These are phyloP conservation scores for Nakazawaea molendinolei DNA, from an alignment of 805 yeast species.

Conservation along the genomic window DNA sequence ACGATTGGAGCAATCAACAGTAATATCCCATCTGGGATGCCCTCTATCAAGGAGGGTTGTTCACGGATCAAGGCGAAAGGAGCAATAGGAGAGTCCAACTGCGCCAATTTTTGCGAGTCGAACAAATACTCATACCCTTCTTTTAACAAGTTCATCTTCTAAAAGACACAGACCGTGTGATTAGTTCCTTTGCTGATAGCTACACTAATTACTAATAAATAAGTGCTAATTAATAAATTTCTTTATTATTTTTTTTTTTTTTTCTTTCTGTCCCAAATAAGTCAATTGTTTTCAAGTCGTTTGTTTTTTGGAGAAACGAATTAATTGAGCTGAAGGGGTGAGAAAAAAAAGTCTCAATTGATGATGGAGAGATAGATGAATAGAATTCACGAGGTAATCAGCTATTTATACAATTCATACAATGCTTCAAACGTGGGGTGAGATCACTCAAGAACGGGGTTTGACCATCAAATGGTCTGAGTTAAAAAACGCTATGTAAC, in stretches of 20 bases:
- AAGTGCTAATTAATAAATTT: too few relatives aligned
- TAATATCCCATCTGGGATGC: conserved; percentile 64
- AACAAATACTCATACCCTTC: not conserved
- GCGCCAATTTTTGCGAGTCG: conserved; percentile 2
- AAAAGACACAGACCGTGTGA: too few relatives aligned
- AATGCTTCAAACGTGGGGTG: too few relatives aligned
- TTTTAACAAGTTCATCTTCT: conserved; percentile 1
- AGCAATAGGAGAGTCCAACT: conserved; percentile 15
- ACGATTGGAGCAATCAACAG: conserved; percentile 72
- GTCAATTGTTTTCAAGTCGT: not conserved
- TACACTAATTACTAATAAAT: too few relatives aligned
- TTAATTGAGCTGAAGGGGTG: not conserved
- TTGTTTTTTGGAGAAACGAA: not conserved
- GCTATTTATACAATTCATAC: not conserved
- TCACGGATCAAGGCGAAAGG: conserved; percentile 23
- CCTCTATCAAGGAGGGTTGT: conserved; percentile 42
- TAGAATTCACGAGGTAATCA: not conserved
- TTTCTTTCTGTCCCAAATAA: not conserved
- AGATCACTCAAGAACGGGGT: too few relatives aligned
- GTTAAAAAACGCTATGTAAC: too few relatives aligned
- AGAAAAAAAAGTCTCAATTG: too few relatives aligned
- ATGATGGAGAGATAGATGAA: too few relatives aligned
- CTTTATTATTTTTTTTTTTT: not conserved
- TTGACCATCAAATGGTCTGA: too few relatives aligned
- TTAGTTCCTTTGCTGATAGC: too few relatives aligned